Evolutionary conservation across 768 basidiomycete species (phyloP).

Genomic region (Tylopilus rubrobrunneus): DNA sequence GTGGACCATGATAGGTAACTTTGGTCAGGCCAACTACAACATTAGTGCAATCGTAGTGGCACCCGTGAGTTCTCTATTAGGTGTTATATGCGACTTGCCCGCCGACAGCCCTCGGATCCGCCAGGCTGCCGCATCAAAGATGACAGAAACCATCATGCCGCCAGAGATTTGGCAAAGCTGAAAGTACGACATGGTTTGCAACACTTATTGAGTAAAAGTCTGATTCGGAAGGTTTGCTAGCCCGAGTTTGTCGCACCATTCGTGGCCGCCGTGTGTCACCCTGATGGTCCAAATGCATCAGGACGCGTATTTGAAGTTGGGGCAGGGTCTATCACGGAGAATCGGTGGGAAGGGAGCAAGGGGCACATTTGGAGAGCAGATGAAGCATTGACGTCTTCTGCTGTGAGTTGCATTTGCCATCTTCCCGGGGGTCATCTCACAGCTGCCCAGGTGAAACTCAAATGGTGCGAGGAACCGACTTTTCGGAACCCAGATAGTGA

Average conservation of each 20-base stretch:
- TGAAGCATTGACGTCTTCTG: conserved; percentile 87
- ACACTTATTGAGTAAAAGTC: neutral
- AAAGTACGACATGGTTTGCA: conserved; percentile 41
- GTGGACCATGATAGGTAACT: conserved; percentile 58
- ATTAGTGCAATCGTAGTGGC: conserved; percentile 69
- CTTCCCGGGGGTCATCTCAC: neutral
- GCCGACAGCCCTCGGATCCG: neutral
- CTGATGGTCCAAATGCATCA: conserved; percentile 72
- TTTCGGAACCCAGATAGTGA: conserved; percentile 65
- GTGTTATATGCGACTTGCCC: neutral
- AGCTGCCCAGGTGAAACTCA: conserved; percentile 62
- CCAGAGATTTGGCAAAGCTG: conserved; percentile 84
- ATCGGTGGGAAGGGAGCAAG: conserved; percentile 89
- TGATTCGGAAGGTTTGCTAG: conserved; percentile 19
- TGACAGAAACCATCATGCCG: conserved; percentile 96
- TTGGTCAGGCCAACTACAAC: conserved; percentile 94
- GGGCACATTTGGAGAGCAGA: conserved; percentile 91
- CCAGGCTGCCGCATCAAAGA: conserved; percentile 86
- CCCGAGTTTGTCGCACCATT: conserved; percentile 93
- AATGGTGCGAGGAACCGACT: conserved; percentile 79
- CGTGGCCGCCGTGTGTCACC: conserved; percentile 83
- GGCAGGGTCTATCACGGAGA: conserved; percentile 86
- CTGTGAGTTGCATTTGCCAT: conserved; percentile 45
- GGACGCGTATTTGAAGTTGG: conserved; percentile 91
- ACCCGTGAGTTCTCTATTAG: conserved; percentile 52